Conservation (phyloP, 108 stramenopile species). For the Fragilaria radians region DNA sequence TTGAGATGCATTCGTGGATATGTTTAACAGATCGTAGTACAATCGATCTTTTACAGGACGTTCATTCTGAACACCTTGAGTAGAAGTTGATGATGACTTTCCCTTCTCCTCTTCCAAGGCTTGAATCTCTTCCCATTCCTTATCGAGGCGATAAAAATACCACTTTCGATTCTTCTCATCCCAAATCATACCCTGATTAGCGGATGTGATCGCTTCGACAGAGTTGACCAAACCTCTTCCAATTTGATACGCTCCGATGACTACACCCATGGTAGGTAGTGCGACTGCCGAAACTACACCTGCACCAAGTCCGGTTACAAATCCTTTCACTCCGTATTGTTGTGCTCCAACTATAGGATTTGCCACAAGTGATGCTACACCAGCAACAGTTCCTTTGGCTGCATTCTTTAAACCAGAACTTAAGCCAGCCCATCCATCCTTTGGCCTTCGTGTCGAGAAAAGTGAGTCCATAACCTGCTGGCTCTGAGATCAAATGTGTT, state of each 20-base stretch:
- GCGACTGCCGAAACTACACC: slow-evolving; percentile 78
- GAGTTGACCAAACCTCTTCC: slow-evolving; percentile 69
- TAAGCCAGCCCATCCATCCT: slow-evolving; percentile 84
- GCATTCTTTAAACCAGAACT: slow-evolving; percentile 67
- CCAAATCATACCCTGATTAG: slow-evolving; percentile 80
- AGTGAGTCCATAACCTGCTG: slow-evolving; percentile 50
- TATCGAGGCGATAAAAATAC: slow-evolving; percentile 62
- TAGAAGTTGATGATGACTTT: background rate
- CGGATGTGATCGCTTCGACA: slow-evolving; percentile 54
- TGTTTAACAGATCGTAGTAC: slow-evolving; percentile 80
- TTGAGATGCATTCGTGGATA: slow-evolving; percentile 61
- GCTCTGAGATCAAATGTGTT: background rate
- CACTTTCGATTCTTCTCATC: slow-evolving; percentile 72
- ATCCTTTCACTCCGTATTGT: slow-evolving; percentile 66
- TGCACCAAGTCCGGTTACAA: slow-evolving; percentile 71
- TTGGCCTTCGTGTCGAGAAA: slow-evolving; percentile 74
- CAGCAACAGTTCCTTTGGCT: slow-evolving; percentile 74
- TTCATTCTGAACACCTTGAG: slow-evolving; percentile 10
- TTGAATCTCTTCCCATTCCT: slow-evolving; percentile 49
- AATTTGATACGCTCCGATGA: slow-evolving; percentile 79
- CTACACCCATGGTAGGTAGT: slow-evolving; percentile 77
- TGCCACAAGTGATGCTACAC: slow-evolving; percentile 67
- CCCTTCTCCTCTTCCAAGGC: slow-evolving; percentile 1
- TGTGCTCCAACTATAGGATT: slow-evolving; percentile 85
- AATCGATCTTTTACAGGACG: slow-evolving; percentile 71